phyloP scores from a whole-genome alignment of 2,329 filamentous ascomycete genomes.

The Daldinia sp. region DNA sequence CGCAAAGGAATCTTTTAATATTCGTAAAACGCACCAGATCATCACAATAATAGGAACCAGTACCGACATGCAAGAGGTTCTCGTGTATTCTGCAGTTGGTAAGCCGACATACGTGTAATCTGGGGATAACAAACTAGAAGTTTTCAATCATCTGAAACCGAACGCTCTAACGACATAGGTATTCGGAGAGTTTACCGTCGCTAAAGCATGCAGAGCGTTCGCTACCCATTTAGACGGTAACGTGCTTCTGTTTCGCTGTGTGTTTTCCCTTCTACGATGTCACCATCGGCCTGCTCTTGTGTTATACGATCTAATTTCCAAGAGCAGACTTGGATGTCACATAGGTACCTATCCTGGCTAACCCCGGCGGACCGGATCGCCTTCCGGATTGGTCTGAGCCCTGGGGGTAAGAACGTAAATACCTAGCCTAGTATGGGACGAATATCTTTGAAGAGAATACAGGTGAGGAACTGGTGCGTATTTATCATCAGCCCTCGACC shows the following conservation, averaged over 20 bases:
- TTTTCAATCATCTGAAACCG: background rate
- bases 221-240: background rate
- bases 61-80: background rate
- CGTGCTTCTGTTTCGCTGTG: background rate
- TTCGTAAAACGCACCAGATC: background rate
- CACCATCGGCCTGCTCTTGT: background rate
- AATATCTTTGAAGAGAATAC: background rate
- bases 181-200: background rate
- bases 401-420: background rate
- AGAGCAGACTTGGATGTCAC: conserved; percentile 12
- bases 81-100: background rate
- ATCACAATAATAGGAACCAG: background rate
- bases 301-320: conserved; percentile 22
- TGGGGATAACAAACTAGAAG: background rate
- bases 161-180: background rate
- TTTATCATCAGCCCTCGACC: background rate
- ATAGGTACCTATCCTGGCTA: background rate
- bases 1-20: no score
- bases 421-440: background rate
- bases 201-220: background rate
- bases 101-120: background rate
- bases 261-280: background rate
- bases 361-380: conserved; percentile 3
- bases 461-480: background rate
- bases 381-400: conserved; percentile 1